Base-by-base conservation (phyloP, 2,329 filamentous ascomycete species). In the Arthrocladium fulminans region DNA sequence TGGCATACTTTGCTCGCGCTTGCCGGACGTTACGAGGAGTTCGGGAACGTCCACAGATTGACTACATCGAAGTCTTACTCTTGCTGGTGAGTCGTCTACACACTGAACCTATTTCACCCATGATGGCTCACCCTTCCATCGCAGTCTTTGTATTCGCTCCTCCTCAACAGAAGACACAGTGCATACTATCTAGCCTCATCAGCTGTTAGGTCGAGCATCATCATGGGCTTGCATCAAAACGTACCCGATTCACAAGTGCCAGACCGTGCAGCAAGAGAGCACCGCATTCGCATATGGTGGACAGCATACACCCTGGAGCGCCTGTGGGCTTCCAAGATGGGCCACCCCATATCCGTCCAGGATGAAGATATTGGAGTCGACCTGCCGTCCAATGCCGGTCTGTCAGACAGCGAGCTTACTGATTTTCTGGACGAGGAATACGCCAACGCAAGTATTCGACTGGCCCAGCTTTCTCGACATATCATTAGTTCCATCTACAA, bases 291-390 rank as follows among this genome's bases (percentile, higher is more conserved):
- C 1, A 59, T 71, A 1, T 72, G 66, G 64, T 71, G 68, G 68
- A 71, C 69, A 0, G 63, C 69, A 0, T 72, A 71, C 37, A 65
- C 61, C 7, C 61, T 72, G 19, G 70, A 73, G 48, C 65, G 73
- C 2, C 69, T 75, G 62, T 73, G 68, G 65, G 70, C 70, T 2
- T 70, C 71, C 0, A 71, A 73, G 40, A 64, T 75, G 44, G 71
- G 73, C 0, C 66, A 74, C 20, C 71, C 73, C 0, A 65, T 71
- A 5, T 69, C 71, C 32, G 68, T 76, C 4, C 65, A 67, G 10
- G 73, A 76, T 44, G 65, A 71, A 29, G 73, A 73, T 15, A 74
- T 69, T 35, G 65, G 67, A 29, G 57, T 65, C 23, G 63, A 67
- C 45, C 60, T 67, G 54, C 66, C 66, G 3, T 65, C 63, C 13